A percentile compares a stretch with the other conserved stretches of the same genome.
phyloP scores from a whole-genome alignment of 2,329 filamentous ascomycete species.

The Beauveria asiatica region DNA sequence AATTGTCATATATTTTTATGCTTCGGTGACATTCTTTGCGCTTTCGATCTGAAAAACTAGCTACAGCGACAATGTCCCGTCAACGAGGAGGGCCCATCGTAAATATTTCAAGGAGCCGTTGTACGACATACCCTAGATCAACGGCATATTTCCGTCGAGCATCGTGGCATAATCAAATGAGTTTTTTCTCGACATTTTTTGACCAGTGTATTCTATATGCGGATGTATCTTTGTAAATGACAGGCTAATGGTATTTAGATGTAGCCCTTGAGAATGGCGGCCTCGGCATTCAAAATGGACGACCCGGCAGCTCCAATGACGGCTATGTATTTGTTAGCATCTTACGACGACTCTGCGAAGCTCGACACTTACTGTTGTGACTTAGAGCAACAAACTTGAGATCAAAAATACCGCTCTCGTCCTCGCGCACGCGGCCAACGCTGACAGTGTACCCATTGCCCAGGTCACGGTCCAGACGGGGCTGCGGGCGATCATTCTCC shows the following conservation, averaged over 20 bases:
- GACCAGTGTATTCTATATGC: neutral
- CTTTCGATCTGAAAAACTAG: no score
- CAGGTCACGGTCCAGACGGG: conserved; percentile 78
- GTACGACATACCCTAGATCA: no score
- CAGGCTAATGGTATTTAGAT: conserved; percentile 37
- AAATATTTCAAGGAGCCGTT: no score
- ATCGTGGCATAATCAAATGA: neutral
- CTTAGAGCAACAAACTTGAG: conserved; percentile 91
- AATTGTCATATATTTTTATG: no score
- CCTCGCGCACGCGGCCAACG: conserved; percentile 78
- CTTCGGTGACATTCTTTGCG: no score
- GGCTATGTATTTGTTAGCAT: conserved; percentile 35
- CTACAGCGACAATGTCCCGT: no score
- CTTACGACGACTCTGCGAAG: neutral
- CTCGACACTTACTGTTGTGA: conserved; percentile 53
- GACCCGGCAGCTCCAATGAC: conserved; percentile 95
- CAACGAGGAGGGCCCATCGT: no score
- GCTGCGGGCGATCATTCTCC: conserved; percentile 83
- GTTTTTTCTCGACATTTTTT: neutral
- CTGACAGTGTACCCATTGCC: conserved; percentile 83
- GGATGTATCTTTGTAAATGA: neutral
- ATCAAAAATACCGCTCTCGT: conserved; percentile 84
- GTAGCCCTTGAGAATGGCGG: conserved; percentile 81
- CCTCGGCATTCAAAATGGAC: conserved; percentile 89
- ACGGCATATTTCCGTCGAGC: neutral